phyloP scores from a whole-genome alignment of 2,329 filamentous ascomycete species.

The Cylindrodendrum hubeiense region DNA sequence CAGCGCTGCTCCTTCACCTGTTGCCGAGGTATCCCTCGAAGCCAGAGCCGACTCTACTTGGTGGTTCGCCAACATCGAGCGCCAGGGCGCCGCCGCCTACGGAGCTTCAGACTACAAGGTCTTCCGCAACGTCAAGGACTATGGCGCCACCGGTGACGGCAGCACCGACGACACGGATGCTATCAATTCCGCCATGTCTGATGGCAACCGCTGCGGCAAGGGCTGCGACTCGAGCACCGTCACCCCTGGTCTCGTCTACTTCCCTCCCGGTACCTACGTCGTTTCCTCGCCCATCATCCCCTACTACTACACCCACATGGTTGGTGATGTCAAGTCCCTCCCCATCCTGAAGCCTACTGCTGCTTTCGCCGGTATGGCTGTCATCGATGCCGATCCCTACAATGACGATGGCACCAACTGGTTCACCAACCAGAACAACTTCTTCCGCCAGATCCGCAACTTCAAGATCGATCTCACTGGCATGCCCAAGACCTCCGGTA shows the following conservation, averaged over 20 bases:
- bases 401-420: constrained; percentile 75
- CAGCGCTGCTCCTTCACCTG: constrained; percentile 49
- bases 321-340: constrained; percentile 80
- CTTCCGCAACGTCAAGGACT: constrained; percentile 83
- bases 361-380: constrained; percentile 84
- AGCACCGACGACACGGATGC: constrained; percentile 86
- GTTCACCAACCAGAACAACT: constrained; percentile 87
- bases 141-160: constrained; percentile 76
- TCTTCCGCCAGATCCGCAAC: constrained; percentile 86
- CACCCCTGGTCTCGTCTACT: constrained; percentile 90
- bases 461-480: constrained; percentile 82
- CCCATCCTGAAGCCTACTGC: constrained; percentile 82
- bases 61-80: constrained; percentile 79
- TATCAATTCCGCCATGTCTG: constrained; percentile 85
- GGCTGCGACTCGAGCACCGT: constrained; percentile 87
- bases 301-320: constrained; percentile 93
- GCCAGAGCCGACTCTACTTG: constrained; percentile 62
- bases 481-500: constrained; percentile 70
- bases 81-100: constrained; percentile 77
- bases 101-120: constrained; percentile 71
- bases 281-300: constrained; percentile 84
- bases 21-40: constrained; percentile 25
- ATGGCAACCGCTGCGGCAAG: constrained; percentile 82
- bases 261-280: constrained; percentile 88
- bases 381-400: constrained; percentile 93